A percentile compares a stretch with the other conserved stretches of the same genome.
Conservation (phyloP, 225 moss, liverwort and hornwort species). For the Neckera pumila region DNA sequence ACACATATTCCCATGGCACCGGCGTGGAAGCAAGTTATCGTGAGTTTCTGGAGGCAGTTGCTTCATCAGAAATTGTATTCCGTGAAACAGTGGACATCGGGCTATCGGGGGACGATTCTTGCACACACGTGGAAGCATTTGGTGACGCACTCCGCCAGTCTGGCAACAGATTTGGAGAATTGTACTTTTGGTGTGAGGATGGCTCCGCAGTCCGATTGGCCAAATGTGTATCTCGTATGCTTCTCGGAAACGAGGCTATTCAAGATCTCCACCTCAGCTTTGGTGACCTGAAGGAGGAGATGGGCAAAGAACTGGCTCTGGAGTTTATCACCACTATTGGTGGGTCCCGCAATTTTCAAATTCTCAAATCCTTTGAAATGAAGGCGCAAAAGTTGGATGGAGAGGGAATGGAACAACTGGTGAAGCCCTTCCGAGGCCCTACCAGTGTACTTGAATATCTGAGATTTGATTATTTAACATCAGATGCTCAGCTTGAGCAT, state of each 20-base stretch:
- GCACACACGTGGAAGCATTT: background rate
- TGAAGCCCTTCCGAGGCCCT: background rate
- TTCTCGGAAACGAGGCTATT: background rate
- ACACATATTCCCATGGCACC: too few species aligned
- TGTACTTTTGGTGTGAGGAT: fast-evolving
- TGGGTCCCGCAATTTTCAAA: background rate
- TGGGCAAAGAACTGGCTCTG: background rate
- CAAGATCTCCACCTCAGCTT: fast-evolving
- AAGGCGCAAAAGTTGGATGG: fast-evolving
- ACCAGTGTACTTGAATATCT: fast-evolving
- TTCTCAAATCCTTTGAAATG: fast-evolving
- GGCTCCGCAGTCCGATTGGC: background rate
- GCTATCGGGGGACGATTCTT: fast-evolving
- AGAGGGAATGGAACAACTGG: background rate
- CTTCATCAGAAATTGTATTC: background rate
- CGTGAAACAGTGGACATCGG: fast-evolving
- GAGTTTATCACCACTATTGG: background rate
- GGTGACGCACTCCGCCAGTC: background rate
- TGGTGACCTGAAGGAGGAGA: fast-evolving
- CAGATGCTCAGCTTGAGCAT: background rate
- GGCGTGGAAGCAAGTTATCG: background rate
- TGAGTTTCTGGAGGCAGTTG: background rate
- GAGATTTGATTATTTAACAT: fast-evolving
- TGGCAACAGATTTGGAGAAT: background rate
- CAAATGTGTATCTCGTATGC: background rate